phyloP scores from a whole-genome alignment of 2,329 filamentous ascomycete species.

The Xylaria sp. region DNA sequence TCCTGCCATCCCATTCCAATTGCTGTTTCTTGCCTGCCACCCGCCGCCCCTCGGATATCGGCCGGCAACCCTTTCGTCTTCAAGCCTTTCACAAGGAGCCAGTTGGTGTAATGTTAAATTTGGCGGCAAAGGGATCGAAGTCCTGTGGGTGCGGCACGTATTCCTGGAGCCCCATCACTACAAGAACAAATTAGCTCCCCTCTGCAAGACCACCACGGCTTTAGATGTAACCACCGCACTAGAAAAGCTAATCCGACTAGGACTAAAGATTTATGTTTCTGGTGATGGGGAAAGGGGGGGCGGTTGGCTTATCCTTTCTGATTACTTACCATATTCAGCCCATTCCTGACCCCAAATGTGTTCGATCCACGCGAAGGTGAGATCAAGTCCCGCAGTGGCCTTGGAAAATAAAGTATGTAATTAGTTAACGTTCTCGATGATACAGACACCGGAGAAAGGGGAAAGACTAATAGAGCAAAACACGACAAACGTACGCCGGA shows the following conservation, averaged over 20 bases:
- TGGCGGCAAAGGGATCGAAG: conserved; percentile 40
- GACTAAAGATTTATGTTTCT: not conserved
- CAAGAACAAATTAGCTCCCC: not conserved
- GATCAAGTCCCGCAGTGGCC: conserved; percentile 44
- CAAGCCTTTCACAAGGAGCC: conserved; percentile 1
- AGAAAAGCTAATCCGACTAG: not conserved
- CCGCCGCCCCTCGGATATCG: too few relatives aligned
- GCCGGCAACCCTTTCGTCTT: not conserved
- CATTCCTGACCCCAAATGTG: conserved; percentile 56
- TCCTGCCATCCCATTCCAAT: too few relatives aligned
- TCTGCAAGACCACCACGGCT: too few relatives aligned
- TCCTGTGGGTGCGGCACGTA: conserved; percentile 48
- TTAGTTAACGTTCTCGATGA: not conserved
- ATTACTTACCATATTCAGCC: conserved; percentile 39
- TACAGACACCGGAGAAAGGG: too few relatives aligned
- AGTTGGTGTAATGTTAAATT: conserved; percentile 34
- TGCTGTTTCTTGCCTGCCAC: too few relatives aligned
- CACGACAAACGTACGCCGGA: conserved; percentile 53
- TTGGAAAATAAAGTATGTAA: not conserved
- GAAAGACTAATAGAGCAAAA: not conserved
- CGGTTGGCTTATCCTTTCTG: not conserved
- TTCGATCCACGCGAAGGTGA: conserved; percentile 46
- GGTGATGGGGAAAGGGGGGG: not conserved
- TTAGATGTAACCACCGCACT: not conserved
- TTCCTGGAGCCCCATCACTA: conserved; percentile 57